Conservation (phyloP, 495 filamentous ascomycete genomes). For the Daldinia grandis region DNA sequence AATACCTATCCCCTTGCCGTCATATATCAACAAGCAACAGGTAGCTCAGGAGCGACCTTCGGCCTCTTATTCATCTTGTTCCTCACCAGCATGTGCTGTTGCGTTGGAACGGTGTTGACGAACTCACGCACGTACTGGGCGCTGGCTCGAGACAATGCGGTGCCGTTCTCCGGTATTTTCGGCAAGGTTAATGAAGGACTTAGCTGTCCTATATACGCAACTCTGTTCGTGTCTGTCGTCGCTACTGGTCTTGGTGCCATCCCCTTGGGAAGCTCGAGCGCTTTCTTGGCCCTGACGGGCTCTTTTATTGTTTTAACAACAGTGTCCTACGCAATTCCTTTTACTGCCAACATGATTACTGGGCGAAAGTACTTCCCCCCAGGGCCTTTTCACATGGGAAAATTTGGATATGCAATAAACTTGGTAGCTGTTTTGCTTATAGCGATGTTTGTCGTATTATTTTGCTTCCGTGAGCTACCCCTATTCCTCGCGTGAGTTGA, state of each 20-base stretch:
- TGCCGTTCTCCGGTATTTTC: constrained; percentile 61
- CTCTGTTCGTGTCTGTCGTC: constrained; percentile 67
- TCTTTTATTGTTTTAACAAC: constrained; percentile 78
- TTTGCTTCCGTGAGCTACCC: constrained; percentile 66
- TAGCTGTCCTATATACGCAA: constrained; percentile 74
- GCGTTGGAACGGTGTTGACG: constrained; percentile 75
- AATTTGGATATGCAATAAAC: constrained; percentile 68
- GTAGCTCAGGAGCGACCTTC: constrained; percentile 61
- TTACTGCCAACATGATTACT: constrained; percentile 75
- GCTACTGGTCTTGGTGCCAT: constrained; percentile 76
- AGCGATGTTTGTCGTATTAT: constrained; percentile 72
- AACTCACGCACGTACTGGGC: constrained; percentile 88
- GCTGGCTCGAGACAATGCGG: constrained; percentile 75
- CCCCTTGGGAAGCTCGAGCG: constrained; percentile 74
- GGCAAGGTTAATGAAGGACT: constrained; percentile 58
- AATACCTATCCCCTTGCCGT: constrained; percentile 76
- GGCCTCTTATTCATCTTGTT: constrained; percentile 77
- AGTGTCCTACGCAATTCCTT: constrained; percentile 77
- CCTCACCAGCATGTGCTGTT: constrained; percentile 67
- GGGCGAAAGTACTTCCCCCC: constrained; percentile 68
- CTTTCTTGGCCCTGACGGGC: constrained; percentile 79
- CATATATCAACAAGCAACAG: constrained; percentile 82
- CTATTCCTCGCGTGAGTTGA: not conserved
- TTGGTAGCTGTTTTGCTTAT: constrained; percentile 69
- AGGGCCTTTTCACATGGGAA: constrained; percentile 75